Evolutionary conservation across 805 yeast genomes (phyloP), one percentile per base, ranked within the genome.

Genomic region (Monosporozyma siamensis): DNA sequence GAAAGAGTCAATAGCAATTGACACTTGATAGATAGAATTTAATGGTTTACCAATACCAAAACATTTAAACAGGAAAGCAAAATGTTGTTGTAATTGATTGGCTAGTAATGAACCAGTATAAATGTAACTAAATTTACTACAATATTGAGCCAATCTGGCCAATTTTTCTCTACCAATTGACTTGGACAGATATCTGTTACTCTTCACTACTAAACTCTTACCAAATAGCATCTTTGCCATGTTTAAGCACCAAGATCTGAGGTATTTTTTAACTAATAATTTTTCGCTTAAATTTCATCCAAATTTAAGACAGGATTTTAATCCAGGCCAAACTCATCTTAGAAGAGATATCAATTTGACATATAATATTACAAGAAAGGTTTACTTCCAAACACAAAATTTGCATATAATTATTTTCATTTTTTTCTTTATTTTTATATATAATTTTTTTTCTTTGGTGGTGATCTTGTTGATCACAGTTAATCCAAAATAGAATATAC

Each of bases 161-260:
- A 39, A 12, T 23, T 39, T 39, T 17, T 39, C 31, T 39, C 42
- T 39, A 17, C 42, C 42, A 5, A 20, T 20, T 3, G 35, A 32
- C 15, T 18, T 18, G 4, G 22, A 18, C 9, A 32, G 35, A 9
- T 18, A 32, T 18, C 15, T 32, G 12, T 9, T 20, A 18, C 35
- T 32, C 23, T 32, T 18, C 10, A n/a, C 10, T 12, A 32, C 23
- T 9, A 32, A 32, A 12, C 8, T 22, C 17, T 20, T 23, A 23
- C 9, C 25, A 23, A 23, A 6, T 9, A 23, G 25, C n/a, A n/a
- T 29, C 20, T 29, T 29, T 14, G 20, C 20, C 10, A n/a, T n/a
- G n/a, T n/a, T n/a, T n/a, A n/a, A n/a, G n/a, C n/a, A n/a, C n/a
- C n/a, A n/a, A n/a, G n/a, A n/a, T n/a, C n/a, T 25, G 27, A 4